Evolutionary conservation across 2,329 filamentous ascomycete genomes (phyloP).

Genomic region (Nigrospora osmanthi): DNA sequence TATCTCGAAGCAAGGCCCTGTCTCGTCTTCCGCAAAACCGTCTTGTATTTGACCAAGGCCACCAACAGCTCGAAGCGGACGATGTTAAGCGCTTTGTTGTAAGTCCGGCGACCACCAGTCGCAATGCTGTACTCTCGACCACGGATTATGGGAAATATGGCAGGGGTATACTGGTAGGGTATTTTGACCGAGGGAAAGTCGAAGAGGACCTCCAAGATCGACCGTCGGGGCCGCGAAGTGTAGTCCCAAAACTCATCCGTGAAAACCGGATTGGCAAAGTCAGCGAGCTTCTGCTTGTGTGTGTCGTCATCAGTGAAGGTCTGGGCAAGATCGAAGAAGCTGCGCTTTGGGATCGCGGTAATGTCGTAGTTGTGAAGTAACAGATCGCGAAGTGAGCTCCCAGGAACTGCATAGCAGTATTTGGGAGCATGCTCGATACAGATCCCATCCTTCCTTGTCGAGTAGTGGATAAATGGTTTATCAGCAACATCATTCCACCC

Average conservation of each 20-base stretch:
- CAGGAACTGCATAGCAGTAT: slow-evolving; percentile 25
- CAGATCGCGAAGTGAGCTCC: slow-evolving; percentile 62
- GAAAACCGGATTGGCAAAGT: slow-evolving; percentile 73
- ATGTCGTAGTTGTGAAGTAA: slow-evolving; percentile 83
- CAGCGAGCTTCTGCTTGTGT: slow-evolving; percentile 74
- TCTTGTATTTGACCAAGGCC: slow-evolving; percentile 86
- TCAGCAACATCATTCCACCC: slow-evolving; percentile 71
- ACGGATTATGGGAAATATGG: slow-evolving; percentile 74
- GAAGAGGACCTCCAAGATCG: slow-evolving; percentile 84
- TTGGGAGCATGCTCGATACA: slow-evolving; percentile 10
- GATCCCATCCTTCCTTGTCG: slow-evolving; percentile 6
- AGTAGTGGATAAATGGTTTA: slow-evolving; percentile 39
- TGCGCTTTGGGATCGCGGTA: slow-evolving; percentile 77
- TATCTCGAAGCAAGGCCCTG: slow-evolving; percentile 89
- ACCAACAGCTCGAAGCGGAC: slow-evolving; percentile 65
- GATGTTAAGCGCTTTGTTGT: slow-evolving; percentile 11
- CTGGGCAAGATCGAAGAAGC: slow-evolving; percentile 73
- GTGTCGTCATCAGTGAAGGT: slow-evolving; percentile 65
- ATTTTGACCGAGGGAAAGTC: slow-evolving; percentile 83
- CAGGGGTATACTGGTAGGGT: slow-evolving; percentile 63
- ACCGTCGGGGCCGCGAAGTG: slow-evolving; percentile 80
- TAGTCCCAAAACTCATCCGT: slow-evolving; percentile 95
- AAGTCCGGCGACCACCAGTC: slow-evolving; percentile 51
- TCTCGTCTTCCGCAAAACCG: slow-evolving; percentile 74
- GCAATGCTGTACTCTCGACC: slow-evolving; percentile 92